Base-by-base conservation (phyloP, 257 asterid species). In the Pogostemon cablin region DNA sequence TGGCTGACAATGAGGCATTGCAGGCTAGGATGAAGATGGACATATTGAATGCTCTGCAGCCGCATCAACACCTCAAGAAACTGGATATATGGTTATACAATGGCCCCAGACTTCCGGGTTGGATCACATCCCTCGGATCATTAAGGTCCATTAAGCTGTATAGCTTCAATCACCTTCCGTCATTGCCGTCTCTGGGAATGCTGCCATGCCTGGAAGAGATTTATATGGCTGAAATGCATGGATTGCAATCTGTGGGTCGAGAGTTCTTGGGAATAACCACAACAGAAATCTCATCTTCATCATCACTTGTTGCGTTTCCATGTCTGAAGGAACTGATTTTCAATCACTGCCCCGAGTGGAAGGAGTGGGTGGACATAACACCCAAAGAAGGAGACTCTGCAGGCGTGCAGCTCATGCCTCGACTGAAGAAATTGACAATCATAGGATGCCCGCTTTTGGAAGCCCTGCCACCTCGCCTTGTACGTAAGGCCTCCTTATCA, bases 341-440 rank as follows among this genome's bases (percentile, higher is more conserved):
- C 52, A 2, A 4, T 12, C 9, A 20, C 11, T 76, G 84, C 55
- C 3, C 10, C 2, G 8, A 25, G 9, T 80, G 84, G 84, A 12
- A 64, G 25, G 58, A 64, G 35, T 81, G 85, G 80, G 72, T 68
- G 65, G 84, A 80, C 55, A 6, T 73, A 42, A 25, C 65, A 4
- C 50, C 3, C 2, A 60, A 57, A 38, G 74, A 48, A 39, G 73
- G 74, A 72, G 78, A 70, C 50, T 68, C 11, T 3, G 59, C 1
- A 6, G 49, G 1, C 3, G 59, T 53, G 10, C 20, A 25, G 11
- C 1, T 67, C 15, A 67, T 67, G 72, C 72, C 72, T 0, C 15
- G 50, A 7, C 72, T 50, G 32, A 9, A 4, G 1, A 4, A 12
- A 35, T 3, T 67, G 49, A 7, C 5, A 3, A 38, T 67, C 20